phyloP scores from a whole-genome alignment of 2,329 filamentous ascomycete genomes.

The Ophiosphaerella korrae region DNA sequence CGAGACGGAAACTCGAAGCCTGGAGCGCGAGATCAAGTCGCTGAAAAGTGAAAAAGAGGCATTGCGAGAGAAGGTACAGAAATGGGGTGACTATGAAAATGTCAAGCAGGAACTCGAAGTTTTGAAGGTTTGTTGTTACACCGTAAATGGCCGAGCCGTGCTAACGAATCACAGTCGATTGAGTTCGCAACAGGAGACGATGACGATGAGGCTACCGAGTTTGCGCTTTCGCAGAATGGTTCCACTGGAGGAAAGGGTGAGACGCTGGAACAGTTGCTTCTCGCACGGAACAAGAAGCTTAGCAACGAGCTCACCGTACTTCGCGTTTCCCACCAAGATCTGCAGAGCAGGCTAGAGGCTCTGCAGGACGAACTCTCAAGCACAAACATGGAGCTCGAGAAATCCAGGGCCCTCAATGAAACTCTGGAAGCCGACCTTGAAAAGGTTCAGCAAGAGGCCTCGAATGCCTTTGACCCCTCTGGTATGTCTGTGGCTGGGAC shows the following conservation, averaged over 20 bases:
- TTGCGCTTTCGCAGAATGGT: slow-evolving; percentile 53
- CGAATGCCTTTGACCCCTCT: slow-evolving; percentile 79
- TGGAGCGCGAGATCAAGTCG: slow-evolving; percentile 77
- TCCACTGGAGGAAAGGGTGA: slow-evolving; percentile 68
- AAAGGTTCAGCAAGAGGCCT: slow-evolving; percentile 81
- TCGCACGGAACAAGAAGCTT: slow-evolving; percentile 95
- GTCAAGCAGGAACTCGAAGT: slow-evolving; percentile 96
- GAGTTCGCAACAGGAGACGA: slow-evolving; percentile 89
- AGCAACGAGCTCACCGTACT: slow-evolving; percentile 91
- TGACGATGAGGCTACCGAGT: slow-evolving; percentile 56
- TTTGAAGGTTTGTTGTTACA: slow-evolving; percentile 64
- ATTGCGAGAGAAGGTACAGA: slow-evolving; percentile 80
- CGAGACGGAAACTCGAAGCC: slow-evolving; percentile 74
- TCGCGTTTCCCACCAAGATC: slow-evolving; percentile 89
- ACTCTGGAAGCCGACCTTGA: slow-evolving; percentile 92
- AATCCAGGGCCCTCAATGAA: slow-evolving; percentile 79
- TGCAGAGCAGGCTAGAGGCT: slow-evolving; percentile 77
- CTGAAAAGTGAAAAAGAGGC: slow-evolving; percentile 81
- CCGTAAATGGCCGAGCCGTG: background rate
- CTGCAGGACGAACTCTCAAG: slow-evolving; percentile 83
- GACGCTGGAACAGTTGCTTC: slow-evolving; percentile 84
- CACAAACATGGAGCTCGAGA: slow-evolving; percentile 85
- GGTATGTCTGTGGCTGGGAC: slow-evolving; percentile 93
- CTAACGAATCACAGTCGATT: slow-evolving; percentile 66
- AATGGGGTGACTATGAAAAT: slow-evolving; percentile 93